Conservation (phyloP, 108 stramenopile species). For the Fistulifera pelliculosa region DNA sequence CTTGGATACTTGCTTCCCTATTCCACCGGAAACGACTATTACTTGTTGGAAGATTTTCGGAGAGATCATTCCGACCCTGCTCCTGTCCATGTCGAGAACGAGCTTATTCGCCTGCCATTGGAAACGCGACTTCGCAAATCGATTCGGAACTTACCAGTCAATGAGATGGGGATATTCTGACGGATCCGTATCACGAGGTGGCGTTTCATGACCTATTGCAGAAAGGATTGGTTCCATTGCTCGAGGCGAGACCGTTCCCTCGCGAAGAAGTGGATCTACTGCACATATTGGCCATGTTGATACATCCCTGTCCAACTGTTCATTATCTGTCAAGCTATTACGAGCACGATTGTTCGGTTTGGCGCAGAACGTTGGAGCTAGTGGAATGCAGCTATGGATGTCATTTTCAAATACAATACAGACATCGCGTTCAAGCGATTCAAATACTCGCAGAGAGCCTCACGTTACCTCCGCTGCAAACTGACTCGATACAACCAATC, state of each 20-base stretch:
- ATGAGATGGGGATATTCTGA: conserved; percentile 29
- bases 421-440: conserved; percentile 28
- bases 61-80: conserved; percentile 1
- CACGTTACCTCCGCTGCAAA: conserved; percentile 18
- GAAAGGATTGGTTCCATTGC: conserved; percentile 20
- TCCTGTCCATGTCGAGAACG: conserved; percentile 2
- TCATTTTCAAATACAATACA: conserved; percentile 37
- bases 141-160: conserved; percentile 12
- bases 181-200: conserved; percentile 20
- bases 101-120: conserved; percentile 24
- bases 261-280: conserved; percentile 27
- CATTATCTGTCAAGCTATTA: neutral
- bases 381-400: conserved; percentile 17
- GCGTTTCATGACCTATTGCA: conserved; percentile 26
- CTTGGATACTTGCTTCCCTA: conserved; percentile 36
- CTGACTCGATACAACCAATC: neutral
- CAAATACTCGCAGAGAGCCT: conserved; percentile 21
- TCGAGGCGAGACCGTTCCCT: conserved; percentile 26
- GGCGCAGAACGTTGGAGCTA: conserved; percentile 17
- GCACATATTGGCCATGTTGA: conserved; percentile 42
- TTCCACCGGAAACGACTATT: conserved; percentile 41
- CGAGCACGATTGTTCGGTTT: conserved; percentile 8
- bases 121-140: conserved; percentile 27
- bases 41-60: conserved; percentile 8
- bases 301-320: conserved; percentile 22